Evolutionary conservation across 1,139 yeast species (phyloP), one percentile per base, ranked within the genome.

Genomic region (Blastobotrys capitulatus): DNA sequence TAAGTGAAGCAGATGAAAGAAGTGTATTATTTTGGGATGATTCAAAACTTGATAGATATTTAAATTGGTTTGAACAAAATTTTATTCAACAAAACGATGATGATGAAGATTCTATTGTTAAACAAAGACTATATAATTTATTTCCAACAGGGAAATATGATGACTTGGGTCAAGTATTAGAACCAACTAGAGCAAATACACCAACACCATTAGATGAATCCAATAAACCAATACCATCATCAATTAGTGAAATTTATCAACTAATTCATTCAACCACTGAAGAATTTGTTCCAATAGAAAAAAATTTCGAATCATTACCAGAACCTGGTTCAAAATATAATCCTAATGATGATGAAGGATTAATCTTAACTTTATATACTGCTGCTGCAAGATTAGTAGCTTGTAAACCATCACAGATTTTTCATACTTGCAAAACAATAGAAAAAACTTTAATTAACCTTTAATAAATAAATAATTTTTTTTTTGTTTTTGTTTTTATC

Each of bases 21-120:
- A 62, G 64, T 13, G 59, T 59, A 1, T 47, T 57, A 22, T 59
- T 49, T 43, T 68, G 72, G 73, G 55, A 56, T 40, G 43, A 52
- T 5, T 54, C 52, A 2, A 56, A 61, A 36, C 49, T 60, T 7
- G 61, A 59, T n/a, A 51, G 61, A 16, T 69, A 60, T 47, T 42
- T 68, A 25, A 53, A 56, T 16, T 68, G 70, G 68, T 62, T 58
- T 47, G 63, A 60, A 40, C 51, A 54, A n/a, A 52, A 49, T 27
- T 46, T 55, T 37, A 47, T 52, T 18, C 37, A 40, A 4, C 26
- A 29, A 15, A 16, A 26, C 6, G 44, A 36, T 16, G 13, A 18
- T 19, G 42, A 39, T 3, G 25, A 36, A 18, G 51, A 45, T 9
- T 44, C 40, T 9, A 42, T 46, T 6, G 41, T 52, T 6, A 42